Conservation (phyloP, 257 asterid genomes). For the Plantago elongata region DNA sequence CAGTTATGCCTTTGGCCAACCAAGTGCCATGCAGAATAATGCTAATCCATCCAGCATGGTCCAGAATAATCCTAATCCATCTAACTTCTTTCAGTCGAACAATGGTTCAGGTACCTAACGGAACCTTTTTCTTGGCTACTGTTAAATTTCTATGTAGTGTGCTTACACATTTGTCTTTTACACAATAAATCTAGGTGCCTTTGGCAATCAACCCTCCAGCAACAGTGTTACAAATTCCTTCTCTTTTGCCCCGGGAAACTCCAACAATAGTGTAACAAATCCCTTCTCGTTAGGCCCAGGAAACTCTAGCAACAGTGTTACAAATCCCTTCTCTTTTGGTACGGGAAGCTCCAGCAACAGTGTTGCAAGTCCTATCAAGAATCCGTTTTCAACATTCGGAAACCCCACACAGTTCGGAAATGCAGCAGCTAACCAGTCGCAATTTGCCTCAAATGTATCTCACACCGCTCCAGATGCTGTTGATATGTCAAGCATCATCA, state of each 20-base stretch:
- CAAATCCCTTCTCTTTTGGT: conserved; percentile 38
- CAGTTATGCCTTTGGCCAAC: conserved; percentile 58
- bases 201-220: conserved; percentile 32
- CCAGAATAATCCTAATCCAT: conserved; percentile 31
- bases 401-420: conserved; percentile 35
- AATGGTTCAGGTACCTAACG: conserved; percentile 36
- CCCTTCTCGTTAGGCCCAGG: conserved; percentile 2
- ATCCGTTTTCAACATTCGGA: conserved; percentile 40
- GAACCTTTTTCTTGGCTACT: conserved; percentile 6
- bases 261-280: conserved; percentile 26
- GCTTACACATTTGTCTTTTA: conserved; percentile 10
- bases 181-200: conserved; percentile 34
- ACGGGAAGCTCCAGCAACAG: conserved; percentile 33
- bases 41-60: conserved; percentile 37
- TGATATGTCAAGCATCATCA: conserved; percentile 22
- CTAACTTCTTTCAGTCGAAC: conserved; percentile 8
- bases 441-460: conserved; percentile 14
- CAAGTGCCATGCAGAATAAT: conserved; percentile 41
- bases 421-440: conserved; percentile 19
- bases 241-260: conserved; percentile 32
- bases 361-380: conserved; percentile 30
- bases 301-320: conserved; percentile 11
- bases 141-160: conserved; percentile 1
- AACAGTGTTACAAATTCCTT: conserved; percentile 39
- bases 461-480: conserved; percentile 17